phyloP scores from a whole-genome alignment of 2,329 filamentous ascomycete species.

The Plenodomus tracheiphilus region DNA sequence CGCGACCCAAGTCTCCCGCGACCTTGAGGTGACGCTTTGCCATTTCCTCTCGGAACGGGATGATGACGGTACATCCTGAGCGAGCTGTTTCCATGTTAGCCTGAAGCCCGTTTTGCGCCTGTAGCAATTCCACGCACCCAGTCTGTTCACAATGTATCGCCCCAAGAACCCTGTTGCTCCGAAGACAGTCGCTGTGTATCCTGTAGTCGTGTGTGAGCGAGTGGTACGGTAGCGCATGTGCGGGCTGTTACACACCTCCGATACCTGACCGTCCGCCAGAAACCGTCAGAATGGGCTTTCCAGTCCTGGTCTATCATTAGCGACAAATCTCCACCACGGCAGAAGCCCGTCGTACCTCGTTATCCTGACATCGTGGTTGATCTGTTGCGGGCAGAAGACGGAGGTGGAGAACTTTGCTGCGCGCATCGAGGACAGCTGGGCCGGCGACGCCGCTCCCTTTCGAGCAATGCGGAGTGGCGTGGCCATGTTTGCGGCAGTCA shows the following conservation, averaged over 20 bases:
- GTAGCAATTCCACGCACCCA: conserved; percentile 61
- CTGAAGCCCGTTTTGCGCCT: neutral
- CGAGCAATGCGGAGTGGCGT: conserved; percentile 46
- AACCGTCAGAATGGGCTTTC: conserved; percentile 88
- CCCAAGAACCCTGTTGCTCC: conserved; percentile 95
- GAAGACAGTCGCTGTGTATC: conserved; percentile 96
- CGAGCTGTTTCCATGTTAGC: conserved; percentile 63
- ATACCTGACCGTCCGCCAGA: conserved; percentile 88
- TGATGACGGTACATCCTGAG: conserved; percentile 89
- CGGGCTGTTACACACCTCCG: conserved; percentile 65
- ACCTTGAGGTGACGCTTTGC: conserved; percentile 95
- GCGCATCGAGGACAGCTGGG: conserved; percentile 34
- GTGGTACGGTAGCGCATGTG: conserved; percentile 6
- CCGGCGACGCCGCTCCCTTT: conserved; percentile 42
- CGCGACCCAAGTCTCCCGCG: conserved; percentile 87
- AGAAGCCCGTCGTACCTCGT: conserved; percentile 54
- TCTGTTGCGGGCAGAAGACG: conserved; percentile 27
- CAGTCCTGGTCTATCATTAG: conserved; percentile 61
- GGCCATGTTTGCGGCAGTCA: conserved; percentile 45
- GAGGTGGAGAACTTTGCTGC: conserved; percentile 32
- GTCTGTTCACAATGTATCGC: conserved; percentile 94
- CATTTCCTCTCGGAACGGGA: conserved; percentile 98
- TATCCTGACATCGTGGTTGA: conserved; percentile 81
- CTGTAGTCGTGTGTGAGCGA: conserved; percentile 53
- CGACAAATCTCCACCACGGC: neutral